Evolutionary conservation across 148 eudicot genomes (phyloP).

Genomic region (Pharnaceum exiguum): DNA sequence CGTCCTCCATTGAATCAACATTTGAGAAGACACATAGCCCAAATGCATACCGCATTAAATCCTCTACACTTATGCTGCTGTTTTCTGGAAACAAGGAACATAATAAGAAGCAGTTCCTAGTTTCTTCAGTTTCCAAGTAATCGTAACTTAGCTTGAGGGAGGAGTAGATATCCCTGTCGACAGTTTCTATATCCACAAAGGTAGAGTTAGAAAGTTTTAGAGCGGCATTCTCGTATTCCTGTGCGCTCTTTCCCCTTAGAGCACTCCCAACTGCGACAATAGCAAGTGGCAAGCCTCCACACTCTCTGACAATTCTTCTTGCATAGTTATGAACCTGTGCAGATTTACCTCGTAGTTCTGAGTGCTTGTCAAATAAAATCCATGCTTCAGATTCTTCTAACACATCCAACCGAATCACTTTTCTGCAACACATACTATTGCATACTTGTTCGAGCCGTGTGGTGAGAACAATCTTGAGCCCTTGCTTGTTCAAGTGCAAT

Average conservation of each 20-base stretch:
- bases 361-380: neutral
- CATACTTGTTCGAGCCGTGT: neutral
- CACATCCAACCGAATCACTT: neutral
- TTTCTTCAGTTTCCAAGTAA: neutral
- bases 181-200: neutral
- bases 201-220: neutral
- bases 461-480: neutral
- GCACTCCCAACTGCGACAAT: conserved; percentile 2
- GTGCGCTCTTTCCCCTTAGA: neutral
- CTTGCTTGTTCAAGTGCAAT: neutral
- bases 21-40: neutral
- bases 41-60: neutral
- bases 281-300: conserved; percentile 10
- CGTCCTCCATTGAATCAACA: neutral
- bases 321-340: neutral
- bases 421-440: neutral
- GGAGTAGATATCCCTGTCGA: neutral
- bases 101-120: neutral
- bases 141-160: conserved; percentile 1
- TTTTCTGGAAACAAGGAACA: conserved; percentile 5
- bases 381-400: neutral
- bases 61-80: neutral
- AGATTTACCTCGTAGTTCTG: neutral
- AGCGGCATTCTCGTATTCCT: neutral
- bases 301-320: neutral